These are phyloP conservation scores for Coemansia sp. DNA, from an alignment of 371 early-diverging fungal species.

Conservation along the genomic window DNA sequence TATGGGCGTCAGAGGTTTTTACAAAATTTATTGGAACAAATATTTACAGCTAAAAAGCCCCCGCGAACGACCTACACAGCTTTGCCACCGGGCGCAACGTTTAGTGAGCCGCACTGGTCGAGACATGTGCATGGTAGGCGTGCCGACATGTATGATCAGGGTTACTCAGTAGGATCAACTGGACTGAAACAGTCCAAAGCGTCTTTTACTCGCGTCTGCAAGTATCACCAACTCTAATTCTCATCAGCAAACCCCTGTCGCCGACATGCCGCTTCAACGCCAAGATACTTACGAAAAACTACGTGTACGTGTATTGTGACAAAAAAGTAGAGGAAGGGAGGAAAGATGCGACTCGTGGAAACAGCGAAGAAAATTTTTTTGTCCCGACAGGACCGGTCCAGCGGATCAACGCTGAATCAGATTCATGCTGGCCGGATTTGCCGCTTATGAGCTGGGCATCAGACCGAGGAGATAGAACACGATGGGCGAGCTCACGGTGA, in stretches of 20 bases:
- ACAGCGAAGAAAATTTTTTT: background rate
- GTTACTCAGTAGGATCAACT: constrained; percentile 32
- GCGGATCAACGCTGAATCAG: background rate
- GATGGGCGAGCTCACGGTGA: constrained; percentile 25
- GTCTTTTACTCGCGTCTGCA: background rate
- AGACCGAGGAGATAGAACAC: constrained; percentile 21
- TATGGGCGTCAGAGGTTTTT: too few relatives aligned
- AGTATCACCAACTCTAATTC: constrained; percentile 21
- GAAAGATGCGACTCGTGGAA: background rate
- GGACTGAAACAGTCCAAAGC: constrained; percentile 7
- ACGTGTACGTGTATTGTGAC: too few relatives aligned
- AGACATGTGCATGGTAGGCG: too few relatives aligned
- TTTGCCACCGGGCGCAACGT: too few relatives aligned
- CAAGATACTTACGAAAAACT: too few relatives aligned
- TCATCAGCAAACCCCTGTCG: constrained; percentile 10
- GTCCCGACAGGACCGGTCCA: too few relatives aligned
- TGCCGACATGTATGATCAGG: background rate
- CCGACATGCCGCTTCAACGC: too few relatives aligned
- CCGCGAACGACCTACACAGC: too few relatives aligned
- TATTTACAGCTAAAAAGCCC: too few relatives aligned
- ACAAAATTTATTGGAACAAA: too few relatives aligned
- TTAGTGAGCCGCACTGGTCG: too few relatives aligned
- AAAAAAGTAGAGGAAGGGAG: background rate
- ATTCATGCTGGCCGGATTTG: background rate
- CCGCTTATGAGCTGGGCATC: constrained; percentile 9